Base-by-base conservation (phyloP, 768 basidiomycete species). In the Phaeolepiota aurea region DNA sequence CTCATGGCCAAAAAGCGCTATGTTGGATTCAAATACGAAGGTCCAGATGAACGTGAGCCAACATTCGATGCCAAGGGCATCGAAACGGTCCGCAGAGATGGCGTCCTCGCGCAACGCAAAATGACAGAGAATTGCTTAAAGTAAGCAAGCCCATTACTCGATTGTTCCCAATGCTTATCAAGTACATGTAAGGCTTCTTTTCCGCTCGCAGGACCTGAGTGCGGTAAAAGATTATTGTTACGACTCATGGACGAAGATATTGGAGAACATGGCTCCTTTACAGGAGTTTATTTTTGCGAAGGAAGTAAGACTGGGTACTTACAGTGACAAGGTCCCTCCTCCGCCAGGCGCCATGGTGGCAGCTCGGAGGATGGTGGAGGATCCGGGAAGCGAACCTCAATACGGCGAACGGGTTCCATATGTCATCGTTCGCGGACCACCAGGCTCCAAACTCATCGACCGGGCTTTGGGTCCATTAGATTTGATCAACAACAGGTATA, bases 1-100 rank as follows among this genome's bases (percentile, higher is more conserved):
- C 72, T 99, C n/a, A 76, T 96, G 73, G 89, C 94, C 2, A 99
- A 99, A 71, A 99, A 99, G 58, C 79, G 94, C 50, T 99, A 99
- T 50, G 94, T 98, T 15, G 96, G 96, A 1, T 96, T 88, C 68
- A 94, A 92, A 55, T 97, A 84, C 47, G 96, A 99, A 59, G 72
- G 64, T 40, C 74, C 82, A 0, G 86, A 91, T 48, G 88, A 96
- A 10, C 57, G 43, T 1, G 79, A 82, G 34, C 88, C 92, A 1
- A 66, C 62, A 0, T 96, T 98, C 50, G 94, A 99, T 50, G 96
- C 92, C 4, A 98, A 99, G 56, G 96, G 96, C 0, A 97, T 99
- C 40, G 96, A 99, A 62, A 97, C 92, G 1, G 87, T 98, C 20
- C 75, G 96, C 3, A 69, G 96, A 44, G 96, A 99, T 53, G 91